Evolutionary conservation across 2,329 filamentous ascomycete genomes (phyloP).

Genomic region (Fonsecaea multimorphosa): DNA sequence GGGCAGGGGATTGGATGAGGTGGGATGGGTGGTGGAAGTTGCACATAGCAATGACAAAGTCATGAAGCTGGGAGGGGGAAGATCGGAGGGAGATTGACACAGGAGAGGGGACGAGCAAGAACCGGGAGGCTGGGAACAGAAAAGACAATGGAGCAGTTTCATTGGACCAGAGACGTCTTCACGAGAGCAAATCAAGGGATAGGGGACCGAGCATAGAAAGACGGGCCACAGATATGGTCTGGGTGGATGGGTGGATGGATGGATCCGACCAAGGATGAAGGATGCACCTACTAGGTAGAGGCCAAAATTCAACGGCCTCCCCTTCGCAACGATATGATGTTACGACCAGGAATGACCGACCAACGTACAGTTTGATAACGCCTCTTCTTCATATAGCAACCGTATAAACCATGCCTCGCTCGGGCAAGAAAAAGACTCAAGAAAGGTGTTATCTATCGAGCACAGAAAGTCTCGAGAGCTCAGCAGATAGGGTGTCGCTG

Average conservation of each 20-base stretch:
- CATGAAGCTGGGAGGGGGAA: background rate
- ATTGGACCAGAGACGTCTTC: background rate
- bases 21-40: background rate
- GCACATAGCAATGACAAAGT: constrained; percentile 1
- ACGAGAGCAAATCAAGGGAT: background rate
- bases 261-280: background rate
- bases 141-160: background rate
- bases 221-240: background rate
- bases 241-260: background rate
- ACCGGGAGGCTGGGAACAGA: background rate
- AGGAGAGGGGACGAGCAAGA: background rate
- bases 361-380: constrained; percentile 4
- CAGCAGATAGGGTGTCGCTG: constrained; percentile 8
- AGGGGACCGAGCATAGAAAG: background rate
- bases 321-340: background rate
- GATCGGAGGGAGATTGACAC: background rate
- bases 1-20: background rate
- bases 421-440: background rate
- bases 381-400: constrained; percentile 10
- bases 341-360: background rate
- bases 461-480: background rate
- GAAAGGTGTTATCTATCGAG: constrained; percentile 1
- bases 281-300: too few relatives aligned
- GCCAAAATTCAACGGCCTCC: background rate
- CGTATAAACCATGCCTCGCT: constrained; percentile 2